phyloP scores from a whole-genome alignment of 768 basidiomycete genomes.

The Phlebiopsis flavidoalba region DNA sequence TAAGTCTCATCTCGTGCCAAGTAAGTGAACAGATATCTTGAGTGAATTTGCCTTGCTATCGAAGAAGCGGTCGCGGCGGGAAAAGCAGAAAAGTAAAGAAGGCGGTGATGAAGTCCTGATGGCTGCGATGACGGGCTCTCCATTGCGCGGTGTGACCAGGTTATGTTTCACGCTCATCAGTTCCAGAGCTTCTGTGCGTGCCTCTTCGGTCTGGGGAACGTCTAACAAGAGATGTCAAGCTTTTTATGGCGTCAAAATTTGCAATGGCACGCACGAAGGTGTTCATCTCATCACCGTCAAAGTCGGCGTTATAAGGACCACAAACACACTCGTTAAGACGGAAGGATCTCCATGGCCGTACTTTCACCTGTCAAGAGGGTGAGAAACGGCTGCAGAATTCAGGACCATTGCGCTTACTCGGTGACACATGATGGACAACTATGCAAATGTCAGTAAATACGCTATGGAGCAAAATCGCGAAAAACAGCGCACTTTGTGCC shows the following conservation, averaged over 20 bases:
- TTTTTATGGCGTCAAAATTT: neutral
- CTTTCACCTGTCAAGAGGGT: slow-evolving; percentile 53
- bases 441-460: slow-evolving; percentile 6
- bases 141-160: slow-evolving; percentile 95
- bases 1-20: slow-evolving; percentile 81
- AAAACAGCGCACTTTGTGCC: slow-evolving; percentile 69
- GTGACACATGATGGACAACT: slow-evolving; percentile 99
- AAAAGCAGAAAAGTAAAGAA: slow-evolving; percentile 95
- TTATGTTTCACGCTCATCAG: slow-evolving; percentile 98
- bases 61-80: slow-evolving; percentile 88
- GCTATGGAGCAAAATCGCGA: neutral
- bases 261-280: slow-evolving; percentile 61
- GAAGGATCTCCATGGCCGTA: slow-evolving; percentile 96
- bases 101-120: slow-evolving; percentile 99
- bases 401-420: slow-evolving; percentile 43
- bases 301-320: slow-evolving; percentile 98
- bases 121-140: slow-evolving; percentile 98
- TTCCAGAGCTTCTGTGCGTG: slow-evolving; percentile 92
- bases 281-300: slow-evolving; percentile 99
- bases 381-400: neutral
- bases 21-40: slow-evolving; percentile 96
- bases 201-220: slow-evolving; percentile 98
- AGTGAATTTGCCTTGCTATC: slow-evolving; percentile 91
- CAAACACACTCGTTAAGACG: slow-evolving; percentile 98
- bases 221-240: slow-evolving; percentile 41